Evolutionary conservation across 169 alveolate genomes (phyloP).

Genomic region (Cryptosporidium meleagridis): DNA sequence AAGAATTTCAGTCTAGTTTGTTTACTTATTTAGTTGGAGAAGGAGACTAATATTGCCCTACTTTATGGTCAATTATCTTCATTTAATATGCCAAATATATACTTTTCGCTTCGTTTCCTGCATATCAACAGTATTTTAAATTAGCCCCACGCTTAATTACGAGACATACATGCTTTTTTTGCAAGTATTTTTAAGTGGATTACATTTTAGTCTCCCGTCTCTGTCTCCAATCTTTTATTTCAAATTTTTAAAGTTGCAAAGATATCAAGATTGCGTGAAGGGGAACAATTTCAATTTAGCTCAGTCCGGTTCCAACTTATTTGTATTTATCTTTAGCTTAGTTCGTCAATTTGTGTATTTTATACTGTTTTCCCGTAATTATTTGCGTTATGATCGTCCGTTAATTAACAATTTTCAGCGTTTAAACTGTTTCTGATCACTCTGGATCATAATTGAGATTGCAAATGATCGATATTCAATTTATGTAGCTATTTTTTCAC

Average conservation of each 20-base stretch:
- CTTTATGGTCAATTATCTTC: background rate
- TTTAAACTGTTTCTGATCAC: no score
- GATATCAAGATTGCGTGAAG: background rate
- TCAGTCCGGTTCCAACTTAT: no score
- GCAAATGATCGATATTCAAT: background rate
- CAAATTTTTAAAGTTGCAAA: background rate
- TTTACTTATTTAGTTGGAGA: background rate
- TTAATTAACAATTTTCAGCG: background rate
- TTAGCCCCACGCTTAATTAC: constrained; percentile 74
- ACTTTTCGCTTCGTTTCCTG: constrained; percentile 35
- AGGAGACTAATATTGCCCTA: background rate
- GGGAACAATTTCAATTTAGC: background rate
- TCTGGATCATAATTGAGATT: background rate
- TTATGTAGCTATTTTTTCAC: background rate
- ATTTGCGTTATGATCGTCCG: no score
- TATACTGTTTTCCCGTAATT: no score
- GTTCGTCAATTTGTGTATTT: no score
- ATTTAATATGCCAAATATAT: constrained; percentile 42
- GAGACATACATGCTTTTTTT: constrained; percentile 75
- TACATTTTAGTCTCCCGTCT: constrained; percentile 72
- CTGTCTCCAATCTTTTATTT: constrained; percentile 45
- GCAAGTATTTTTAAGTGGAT: constrained; percentile 75
- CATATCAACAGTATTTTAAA: constrained; percentile 53
- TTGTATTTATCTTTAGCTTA: no score
- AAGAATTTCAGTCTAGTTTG: background rate